Evolutionary conservation across 768 basidiomycete species (phyloP), one percentile per base, ranked within the genome.

Genomic region (Kwoniella europaea): DNA sequence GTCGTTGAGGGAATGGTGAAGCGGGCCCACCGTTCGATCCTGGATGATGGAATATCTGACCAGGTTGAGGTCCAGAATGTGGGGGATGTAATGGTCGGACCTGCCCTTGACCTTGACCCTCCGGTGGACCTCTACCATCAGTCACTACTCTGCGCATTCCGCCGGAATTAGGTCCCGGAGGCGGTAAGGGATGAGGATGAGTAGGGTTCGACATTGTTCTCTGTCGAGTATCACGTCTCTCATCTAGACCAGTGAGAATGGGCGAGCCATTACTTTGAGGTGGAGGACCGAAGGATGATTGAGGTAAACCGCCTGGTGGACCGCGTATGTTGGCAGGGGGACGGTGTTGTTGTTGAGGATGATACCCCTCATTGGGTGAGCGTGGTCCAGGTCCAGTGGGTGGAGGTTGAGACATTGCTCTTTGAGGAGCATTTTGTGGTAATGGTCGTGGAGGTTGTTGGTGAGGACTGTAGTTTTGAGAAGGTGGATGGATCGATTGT

Each of bases 21-120:
- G 64, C 52, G 10, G 74, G 64, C 43, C 64, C 69, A 15, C 24
- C 42, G 16, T 60, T 61, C 20, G 41, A 13, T 35, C 55, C 52
- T 50, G 83, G 79, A 63, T 82, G 78, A 43, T 81, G 79, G 75
- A 83, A 83, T 6, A 82, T 69, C 70, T 83, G 79, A 29, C 82
- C 81, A 7, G 81, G 82, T 65, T 82, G 79, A 10, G 80, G 78
- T 52, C 79, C 79, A 13, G 75, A 70, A 66, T 76, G 73, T 27
- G 72, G 73, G 55, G 66, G 69, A 27, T 63, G 56, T 7, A 63
- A 54, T 2, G 71, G 76, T 55, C 65, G 55, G 53, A 66, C 35
- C 41, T 68, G 68, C 4, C 53, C 63, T 50, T 52, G 67, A 18
- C n/a, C 57, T 65, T 53, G 42, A 3, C 44, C 63, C 15, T 63